Percentiles rank a stretch among this genome's conserved stretches.
phyloP scores from a whole-genome alignment of 169 alveolate genomes.

The Besnoitia besnoiti region DNA sequence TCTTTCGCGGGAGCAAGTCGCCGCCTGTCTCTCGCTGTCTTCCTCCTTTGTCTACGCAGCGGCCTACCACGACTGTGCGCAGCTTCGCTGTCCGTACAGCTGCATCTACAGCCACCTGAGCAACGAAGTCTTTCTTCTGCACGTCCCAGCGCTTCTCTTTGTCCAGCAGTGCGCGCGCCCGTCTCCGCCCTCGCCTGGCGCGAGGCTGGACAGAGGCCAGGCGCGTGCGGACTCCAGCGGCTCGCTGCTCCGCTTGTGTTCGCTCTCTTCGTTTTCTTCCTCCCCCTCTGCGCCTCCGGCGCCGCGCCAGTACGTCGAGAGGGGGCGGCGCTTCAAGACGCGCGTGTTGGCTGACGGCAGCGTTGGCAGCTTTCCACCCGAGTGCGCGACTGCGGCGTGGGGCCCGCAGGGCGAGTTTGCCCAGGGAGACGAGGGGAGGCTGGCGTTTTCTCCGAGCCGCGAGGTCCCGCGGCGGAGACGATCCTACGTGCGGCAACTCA shows the following conservation, averaged over 20 bases:
- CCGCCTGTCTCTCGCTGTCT: not conserved
- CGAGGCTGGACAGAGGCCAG: not conserved
- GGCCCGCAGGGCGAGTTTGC: not conserved
- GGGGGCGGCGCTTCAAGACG: conserved; percentile 20
- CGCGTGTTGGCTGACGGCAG: not conserved
- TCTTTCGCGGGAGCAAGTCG: conserved; percentile 1
- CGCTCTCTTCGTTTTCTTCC: not conserved
- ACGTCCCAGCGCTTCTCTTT: conserved; percentile 16
- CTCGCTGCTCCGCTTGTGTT: not conserved
- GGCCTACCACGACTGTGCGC: conserved; percentile 12
- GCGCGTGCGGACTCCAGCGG: too few relatives aligned
- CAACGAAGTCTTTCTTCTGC: conserved; percentile 9
- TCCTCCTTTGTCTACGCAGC: conserved; percentile 24
- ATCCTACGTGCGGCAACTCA: not conserved
- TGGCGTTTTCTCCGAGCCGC: not conserved
- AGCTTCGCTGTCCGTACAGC: not conserved
- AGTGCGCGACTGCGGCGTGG: too few relatives aligned
- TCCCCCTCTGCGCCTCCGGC: not conserved
- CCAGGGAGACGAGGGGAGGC: not conserved
- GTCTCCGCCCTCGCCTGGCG: not conserved
- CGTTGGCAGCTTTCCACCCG: too few relatives aligned
- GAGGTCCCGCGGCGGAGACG: too few relatives aligned
- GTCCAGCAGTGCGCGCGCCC: not conserved
- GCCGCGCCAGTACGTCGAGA: not conserved
- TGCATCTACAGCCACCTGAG: not conserved